A percentile compares a stretch with the other conserved stretches of the same genome.
phyloP scores from a whole-genome alignment of 345 rosid species.

The Adansonia digitata region DNA sequence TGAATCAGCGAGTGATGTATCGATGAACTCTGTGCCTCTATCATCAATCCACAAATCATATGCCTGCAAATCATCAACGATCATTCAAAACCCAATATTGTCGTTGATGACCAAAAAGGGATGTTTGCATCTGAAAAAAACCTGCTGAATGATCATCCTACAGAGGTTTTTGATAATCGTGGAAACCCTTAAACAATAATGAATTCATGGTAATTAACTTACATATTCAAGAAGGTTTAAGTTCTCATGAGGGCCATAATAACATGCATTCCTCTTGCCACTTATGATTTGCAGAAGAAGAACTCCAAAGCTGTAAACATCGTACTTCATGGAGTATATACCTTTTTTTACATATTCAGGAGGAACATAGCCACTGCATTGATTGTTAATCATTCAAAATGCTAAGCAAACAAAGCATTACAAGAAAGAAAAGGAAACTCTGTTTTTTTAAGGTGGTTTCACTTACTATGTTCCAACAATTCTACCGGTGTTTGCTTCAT shows the following conservation, averaged over 20 bases:
- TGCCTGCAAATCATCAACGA: conserved; percentile 1
- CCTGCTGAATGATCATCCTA: not conserved
- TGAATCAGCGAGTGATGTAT: conserved; percentile 13
- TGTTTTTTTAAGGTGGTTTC: not conserved
- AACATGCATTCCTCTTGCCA: conserved; percentile 2
- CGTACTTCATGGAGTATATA: conserved; percentile 4
- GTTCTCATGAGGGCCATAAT: not conserved
- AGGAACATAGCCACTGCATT: conserved; percentile 19
- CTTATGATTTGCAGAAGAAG: conserved; percentile 7
- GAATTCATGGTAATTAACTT: not conserved
- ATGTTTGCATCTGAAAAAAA: not conserved
- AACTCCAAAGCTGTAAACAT: conserved; percentile 14
- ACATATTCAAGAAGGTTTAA: conserved; percentile 1
- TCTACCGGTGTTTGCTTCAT: conserved; percentile 6
- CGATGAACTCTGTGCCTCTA: not conserved
- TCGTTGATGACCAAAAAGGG: not conserved
- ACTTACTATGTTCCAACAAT: conserved; percentile 14
- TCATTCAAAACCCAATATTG: not conserved
- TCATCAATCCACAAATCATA: conserved; percentile 13
- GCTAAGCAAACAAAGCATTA: not conserved
- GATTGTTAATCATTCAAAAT: not conserved
- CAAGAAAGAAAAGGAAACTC: not conserved
- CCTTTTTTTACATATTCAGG: conserved; percentile 8
- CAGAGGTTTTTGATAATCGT: not conserved
- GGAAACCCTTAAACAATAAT: not conserved